phyloP scores from a whole-genome alignment of 805 yeast species.

The Wickerhamomyces queroliae region DNA sequence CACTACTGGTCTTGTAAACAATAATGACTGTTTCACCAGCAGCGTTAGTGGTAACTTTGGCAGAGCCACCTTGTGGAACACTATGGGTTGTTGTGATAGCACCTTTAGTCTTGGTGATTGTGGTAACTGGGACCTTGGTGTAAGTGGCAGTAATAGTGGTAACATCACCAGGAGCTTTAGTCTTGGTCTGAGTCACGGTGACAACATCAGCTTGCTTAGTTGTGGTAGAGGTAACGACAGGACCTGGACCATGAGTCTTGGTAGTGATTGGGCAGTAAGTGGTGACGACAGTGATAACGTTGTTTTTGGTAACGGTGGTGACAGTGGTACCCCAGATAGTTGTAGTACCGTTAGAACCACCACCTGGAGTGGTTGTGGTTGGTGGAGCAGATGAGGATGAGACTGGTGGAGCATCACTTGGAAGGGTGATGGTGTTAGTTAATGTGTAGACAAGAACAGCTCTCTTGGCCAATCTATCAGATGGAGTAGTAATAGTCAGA shows the following conservation, averaged over 20 bases:
- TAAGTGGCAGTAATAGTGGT: slow-evolving; percentile 10
- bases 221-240: too few species aligned
- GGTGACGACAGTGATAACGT: slow-evolving; percentile 18
- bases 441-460: not conserved
- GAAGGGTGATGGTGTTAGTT: not conserved
- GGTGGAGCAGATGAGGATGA: not conserved
- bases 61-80: not conserved
- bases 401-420: not conserved
- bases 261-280: slow-evolving; percentile 19
- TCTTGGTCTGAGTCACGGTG: too few species aligned
- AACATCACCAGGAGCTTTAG: slow-evolving; percentile 6
- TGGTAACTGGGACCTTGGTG: not conserved
- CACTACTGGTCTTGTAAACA: not conserved
- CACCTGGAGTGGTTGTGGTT: not conserved
- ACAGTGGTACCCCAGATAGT: slow-evolving; percentile 13
- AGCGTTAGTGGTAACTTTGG: not conserved
- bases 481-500: not conserved
- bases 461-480: not conserved
- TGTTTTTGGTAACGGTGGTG: slow-evolving; percentile 12
- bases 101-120: not conserved
- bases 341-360: not conserved
- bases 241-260: not conserved
- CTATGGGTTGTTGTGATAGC: not conserved
- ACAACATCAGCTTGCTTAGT: too few species aligned
- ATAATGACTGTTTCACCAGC: not conserved